Evolutionary conservation across 192 early-diverging fungal genomes (phyloP).

Genomic region (Diversispora eburnea): DNA sequence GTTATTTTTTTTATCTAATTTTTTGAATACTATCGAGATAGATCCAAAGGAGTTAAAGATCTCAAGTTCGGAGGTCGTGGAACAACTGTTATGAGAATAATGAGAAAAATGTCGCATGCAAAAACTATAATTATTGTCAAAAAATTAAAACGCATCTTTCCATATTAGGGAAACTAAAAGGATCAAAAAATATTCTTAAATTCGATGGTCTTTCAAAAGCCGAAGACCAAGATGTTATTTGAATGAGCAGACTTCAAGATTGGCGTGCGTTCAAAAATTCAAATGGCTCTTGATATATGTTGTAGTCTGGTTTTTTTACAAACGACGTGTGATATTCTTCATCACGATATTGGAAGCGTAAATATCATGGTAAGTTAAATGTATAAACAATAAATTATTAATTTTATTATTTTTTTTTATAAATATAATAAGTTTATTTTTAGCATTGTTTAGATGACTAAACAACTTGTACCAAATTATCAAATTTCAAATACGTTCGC

Average conservation of each 20-base stretch:
- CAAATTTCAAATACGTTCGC: conserved; percentile 9
- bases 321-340: not conserved
- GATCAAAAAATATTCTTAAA: conserved; percentile 8
- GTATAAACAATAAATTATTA: too few relatives aligned
- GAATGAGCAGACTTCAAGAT: conserved; percentile 11
- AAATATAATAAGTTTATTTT: not conserved
- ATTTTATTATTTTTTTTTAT: not conserved
- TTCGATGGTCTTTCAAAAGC: conserved; percentile 2
- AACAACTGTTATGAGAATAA: too few relatives aligned
- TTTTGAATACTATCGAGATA: not conserved
- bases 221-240: not conserved
- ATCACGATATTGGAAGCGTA: conserved; percentile 25
- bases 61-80: too few relatives aligned
- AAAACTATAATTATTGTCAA: too few relatives aligned
- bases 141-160: not conserved
- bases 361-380: conserved; percentile 18
- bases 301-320: conserved; percentile 17
- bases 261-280: not conserved
- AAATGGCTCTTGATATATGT: conserved; percentile 19
- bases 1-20: not conserved
- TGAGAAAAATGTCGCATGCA: not conserved
- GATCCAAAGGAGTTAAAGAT: too few relatives aligned
- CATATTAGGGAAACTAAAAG: not conserved
- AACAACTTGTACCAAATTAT: not conserved
- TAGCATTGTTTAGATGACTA: not conserved